Evolutionary conservation across 768 basidiomycete species (phyloP), one percentile per base, ranked within the genome.

Genomic region (Tricholoma hemisulphureum): DNA sequence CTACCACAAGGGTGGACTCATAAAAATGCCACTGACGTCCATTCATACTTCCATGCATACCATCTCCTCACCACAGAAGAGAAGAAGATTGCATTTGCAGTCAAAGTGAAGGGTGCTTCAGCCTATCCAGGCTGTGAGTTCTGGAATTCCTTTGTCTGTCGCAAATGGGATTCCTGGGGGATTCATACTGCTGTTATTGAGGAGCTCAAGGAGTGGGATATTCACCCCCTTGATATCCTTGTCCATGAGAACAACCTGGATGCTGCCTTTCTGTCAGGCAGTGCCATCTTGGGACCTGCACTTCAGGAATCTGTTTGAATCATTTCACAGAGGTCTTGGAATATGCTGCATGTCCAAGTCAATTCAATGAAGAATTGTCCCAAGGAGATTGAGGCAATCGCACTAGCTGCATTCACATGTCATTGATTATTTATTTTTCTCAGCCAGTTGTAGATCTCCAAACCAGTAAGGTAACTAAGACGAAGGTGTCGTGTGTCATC

Each of bases 1-100:
- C 62, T 68, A 4, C 67, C 66, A n/a, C 41, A 26, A 11, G 62
- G 63, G 1, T 60, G 59, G 60, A 59, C 61, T 16, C 56, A 52
- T 2, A 23, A 39, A 1, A 37, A 63, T 3, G 55, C 61, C 11
- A 23, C 20, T 10, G 53, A 57, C 18, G 53, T 67, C 21, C 3
- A 37, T 0, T 51, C 63, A 0, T 70, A 60, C 32, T 65, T 68
- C 29, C 18, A 29, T 1, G 53, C 21, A 8, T 70, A 64, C 48
- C 29, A 39, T 11, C 16, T 50, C 3, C 46, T 23, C 46, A n/a
- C 35, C 43, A 9, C 26, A 2, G 51, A 57, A 28, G 51, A 57
- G 11, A 41, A 23, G n/a, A 56, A 52, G 20, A 14, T 35, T 13
- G 23, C 39, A 1, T 60, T 57, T 18, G 52, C 58, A 6, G 14